A percentile compares a stretch with the other conserved stretches of the same genome.
These are phyloP conservation scores for Chrysoporthe austroafricana DNA, from an alignment of 2,329 filamentous ascomycete species.

Conservation along the genomic window DNA sequence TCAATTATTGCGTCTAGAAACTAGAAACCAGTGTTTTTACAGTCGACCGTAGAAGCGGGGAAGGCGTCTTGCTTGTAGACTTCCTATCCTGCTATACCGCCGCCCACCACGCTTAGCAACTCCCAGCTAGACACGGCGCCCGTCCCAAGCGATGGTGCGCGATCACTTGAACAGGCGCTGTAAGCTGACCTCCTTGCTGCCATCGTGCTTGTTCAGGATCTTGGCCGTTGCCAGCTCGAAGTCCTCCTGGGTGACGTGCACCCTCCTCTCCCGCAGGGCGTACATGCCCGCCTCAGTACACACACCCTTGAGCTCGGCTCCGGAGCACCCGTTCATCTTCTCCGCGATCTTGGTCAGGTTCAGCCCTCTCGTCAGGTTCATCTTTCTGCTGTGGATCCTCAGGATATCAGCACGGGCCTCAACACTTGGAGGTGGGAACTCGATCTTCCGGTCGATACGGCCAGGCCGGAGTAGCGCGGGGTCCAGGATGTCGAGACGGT, in stretches of 20 bases:
- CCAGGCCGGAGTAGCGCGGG: slow-evolving; percentile 94
- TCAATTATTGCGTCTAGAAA: slow-evolving; percentile 25
- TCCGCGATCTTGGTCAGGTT: slow-evolving; percentile 98
- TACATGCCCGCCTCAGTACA: slow-evolving; percentile 99
- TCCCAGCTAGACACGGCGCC: background rate
- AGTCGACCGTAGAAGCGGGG: slow-evolving; percentile 11
- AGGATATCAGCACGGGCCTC: slow-evolving; percentile 97
- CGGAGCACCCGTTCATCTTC: slow-evolving; percentile 99
- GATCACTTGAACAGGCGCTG: slow-evolving; percentile 29
- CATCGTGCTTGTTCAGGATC: slow-evolving; percentile 98
- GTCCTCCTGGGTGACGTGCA: slow-evolving; percentile 98
- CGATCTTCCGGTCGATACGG: slow-evolving; percentile 97
- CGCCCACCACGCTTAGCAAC: background rate
- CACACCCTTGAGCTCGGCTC: slow-evolving; percentile 96
- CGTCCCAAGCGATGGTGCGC: background rate
- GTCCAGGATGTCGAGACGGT: slow-evolving; percentile 95
- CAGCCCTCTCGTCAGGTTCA: slow-evolving; percentile 98
- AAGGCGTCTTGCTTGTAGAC: background rate
- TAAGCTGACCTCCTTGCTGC: slow-evolving; percentile 78
- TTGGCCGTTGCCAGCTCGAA: slow-evolving; percentile 98
- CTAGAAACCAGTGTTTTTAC: slow-evolving; percentile 23
- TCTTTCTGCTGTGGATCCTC: slow-evolving; percentile 94
- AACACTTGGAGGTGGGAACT: slow-evolving; percentile 95
- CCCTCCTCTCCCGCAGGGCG: slow-evolving; percentile 88
- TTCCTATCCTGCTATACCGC: background rate